These are phyloP conservation scores for Plasmodium vinckei DNA, from an alignment of 169 alveolate genomes.

Conservation along the genomic window DNA sequence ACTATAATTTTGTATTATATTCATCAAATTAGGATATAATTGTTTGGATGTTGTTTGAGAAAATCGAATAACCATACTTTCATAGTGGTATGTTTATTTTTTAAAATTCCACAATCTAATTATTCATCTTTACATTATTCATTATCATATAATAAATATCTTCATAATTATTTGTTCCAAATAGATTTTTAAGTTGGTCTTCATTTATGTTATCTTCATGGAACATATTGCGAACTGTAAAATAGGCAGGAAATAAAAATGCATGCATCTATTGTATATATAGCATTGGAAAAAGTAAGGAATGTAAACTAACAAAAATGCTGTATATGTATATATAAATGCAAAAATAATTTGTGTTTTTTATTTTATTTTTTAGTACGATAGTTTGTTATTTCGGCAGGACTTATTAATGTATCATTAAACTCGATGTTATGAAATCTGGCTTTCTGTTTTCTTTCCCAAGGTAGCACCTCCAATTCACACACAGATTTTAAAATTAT, in stretches of 20 bases:
- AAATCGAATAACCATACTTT: too few relatives aligned
- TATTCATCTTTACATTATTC: constrained; percentile 44
- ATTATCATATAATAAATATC: constrained; percentile 56
- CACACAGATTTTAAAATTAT: constrained; percentile 52
- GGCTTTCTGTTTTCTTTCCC: constrained; percentile 50
- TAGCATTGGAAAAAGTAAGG: not conserved
- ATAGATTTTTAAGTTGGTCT: constrained; percentile 38
- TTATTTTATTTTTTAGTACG: constrained; percentile 5
- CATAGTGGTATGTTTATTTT: not conserved
- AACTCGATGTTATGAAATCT: constrained; percentile 28
- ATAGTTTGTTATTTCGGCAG: constrained; percentile 64
- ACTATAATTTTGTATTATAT: too few relatives aligned
- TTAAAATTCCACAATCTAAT: constrained; percentile 10
- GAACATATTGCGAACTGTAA: constrained; percentile 33
- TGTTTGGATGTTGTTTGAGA: too few relatives aligned
- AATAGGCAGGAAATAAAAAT: not conserved
- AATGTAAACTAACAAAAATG: not conserved
- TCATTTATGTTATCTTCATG: constrained; percentile 42
- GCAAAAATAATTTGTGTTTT: too few relatives aligned
- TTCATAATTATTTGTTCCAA: constrained; percentile 56
- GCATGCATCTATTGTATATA: not conserved
- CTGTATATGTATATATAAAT: not conserved
- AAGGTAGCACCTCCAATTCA: constrained; percentile 59
- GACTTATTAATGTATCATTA: constrained; percentile 63
- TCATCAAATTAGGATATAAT: too few relatives aligned